Evolutionary conservation across 306 rosid genomes (phyloP).

Genomic region (Pterocarpus macrocarpus): DNA sequence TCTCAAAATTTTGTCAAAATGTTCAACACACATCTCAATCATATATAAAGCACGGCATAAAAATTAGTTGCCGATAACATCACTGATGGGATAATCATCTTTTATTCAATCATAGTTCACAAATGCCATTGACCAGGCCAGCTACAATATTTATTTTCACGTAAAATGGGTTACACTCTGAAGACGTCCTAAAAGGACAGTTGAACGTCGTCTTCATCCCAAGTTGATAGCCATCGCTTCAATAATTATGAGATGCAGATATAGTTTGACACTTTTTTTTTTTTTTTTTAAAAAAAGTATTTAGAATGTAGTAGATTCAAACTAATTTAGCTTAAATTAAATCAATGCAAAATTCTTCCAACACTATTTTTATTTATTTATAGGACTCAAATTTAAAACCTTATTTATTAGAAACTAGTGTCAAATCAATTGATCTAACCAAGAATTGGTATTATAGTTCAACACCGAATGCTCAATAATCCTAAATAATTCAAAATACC

Average conservation of each 20-base stretch:
- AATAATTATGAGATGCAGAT: constrained; percentile 12
- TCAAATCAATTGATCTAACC: too few relatives aligned
- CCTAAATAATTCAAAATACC: neutral
- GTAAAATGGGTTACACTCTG: constrained; percentile 1
- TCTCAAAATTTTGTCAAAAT: constrained; percentile 34
- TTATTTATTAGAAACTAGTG: too few relatives aligned
- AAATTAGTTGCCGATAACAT: constrained; percentile 42
- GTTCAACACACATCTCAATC: constrained; percentile 42
- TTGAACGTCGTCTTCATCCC: constrained; percentile 38
- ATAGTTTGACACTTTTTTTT: neutral
- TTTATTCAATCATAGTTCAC: constrained; percentile 16
- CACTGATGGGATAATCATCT: constrained; percentile 40
- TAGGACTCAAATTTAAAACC: neutral
- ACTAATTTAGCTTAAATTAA: neutral
- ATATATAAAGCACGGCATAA: constrained; percentile 33
- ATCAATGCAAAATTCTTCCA: too few relatives aligned
- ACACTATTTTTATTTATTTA: too few relatives aligned
- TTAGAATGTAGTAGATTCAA: neutral
- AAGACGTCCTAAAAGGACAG: constrained; percentile 38
- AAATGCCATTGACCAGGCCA: constrained; percentile 31
- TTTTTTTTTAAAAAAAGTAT: too few relatives aligned
- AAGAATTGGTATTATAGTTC: too few relatives aligned
- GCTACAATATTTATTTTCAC: constrained; percentile 4
- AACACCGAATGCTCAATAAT: neutral
- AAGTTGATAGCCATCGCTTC: constrained; percentile 21